Evolutionary conservation across 352 stramenopile genomes (phyloP).

Genomic region (Phytophthora syringae): DNA sequence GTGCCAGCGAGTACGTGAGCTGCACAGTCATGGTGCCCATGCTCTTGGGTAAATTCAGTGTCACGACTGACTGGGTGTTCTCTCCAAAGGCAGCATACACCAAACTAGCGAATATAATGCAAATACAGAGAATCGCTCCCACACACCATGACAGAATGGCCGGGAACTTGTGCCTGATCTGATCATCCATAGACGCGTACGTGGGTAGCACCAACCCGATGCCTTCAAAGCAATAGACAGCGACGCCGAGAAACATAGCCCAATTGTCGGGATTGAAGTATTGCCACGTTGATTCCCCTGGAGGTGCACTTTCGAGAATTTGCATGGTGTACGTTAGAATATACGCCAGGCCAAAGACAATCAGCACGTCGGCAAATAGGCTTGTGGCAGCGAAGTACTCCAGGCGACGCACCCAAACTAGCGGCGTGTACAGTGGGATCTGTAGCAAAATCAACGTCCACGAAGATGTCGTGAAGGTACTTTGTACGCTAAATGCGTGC

Average conservation of each 20-base stretch:
- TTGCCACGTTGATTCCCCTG: conserved; percentile 44
- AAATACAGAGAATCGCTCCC: conserved; percentile 49
- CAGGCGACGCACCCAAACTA: conserved; percentile 66
- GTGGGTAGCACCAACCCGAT: conserved; percentile 66
- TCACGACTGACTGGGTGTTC: conserved; percentile 59
- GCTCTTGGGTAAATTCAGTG: conserved; percentile 60
- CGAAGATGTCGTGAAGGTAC: conserved; percentile 44
- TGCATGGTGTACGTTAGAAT: conserved; percentile 54
- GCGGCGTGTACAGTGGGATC: conserved; percentile 65
- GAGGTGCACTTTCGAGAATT: conserved; percentile 36
- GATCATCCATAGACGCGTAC: conserved; percentile 60
- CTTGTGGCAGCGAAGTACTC: conserved; percentile 73
- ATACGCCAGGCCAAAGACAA: conserved; percentile 59
- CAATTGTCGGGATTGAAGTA: conserved; percentile 69
- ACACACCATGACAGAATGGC: conserved; percentile 51
- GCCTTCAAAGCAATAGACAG: conserved; percentile 70
- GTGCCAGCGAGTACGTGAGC: conserved; percentile 63
- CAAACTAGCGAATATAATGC: conserved; percentile 47
- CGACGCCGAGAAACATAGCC: conserved; percentile 64
- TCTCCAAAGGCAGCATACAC: conserved; percentile 57
- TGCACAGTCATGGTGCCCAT: conserved; percentile 61
- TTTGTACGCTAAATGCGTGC: conserved; percentile 48
- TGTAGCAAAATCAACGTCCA: conserved; percentile 64
- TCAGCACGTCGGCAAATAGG: conserved; percentile 61
- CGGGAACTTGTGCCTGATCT: conserved; percentile 61